Evolutionary conservation across 1,284 basidiomycete species (phyloP).

Genomic region (Heterobasidion occidentale): DNA sequence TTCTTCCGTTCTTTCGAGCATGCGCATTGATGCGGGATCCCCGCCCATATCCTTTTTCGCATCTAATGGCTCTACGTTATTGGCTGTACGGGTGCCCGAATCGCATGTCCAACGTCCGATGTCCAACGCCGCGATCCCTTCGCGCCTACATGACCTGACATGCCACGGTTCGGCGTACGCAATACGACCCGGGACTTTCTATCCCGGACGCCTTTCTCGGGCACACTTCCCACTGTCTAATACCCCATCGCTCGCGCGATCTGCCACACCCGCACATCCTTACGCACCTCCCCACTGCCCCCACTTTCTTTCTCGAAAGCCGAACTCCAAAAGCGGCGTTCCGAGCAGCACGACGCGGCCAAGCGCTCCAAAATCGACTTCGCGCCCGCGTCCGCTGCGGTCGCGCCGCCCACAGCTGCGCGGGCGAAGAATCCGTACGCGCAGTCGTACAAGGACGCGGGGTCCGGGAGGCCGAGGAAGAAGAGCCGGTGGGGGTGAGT

Average conservation of each 20-base stretch:
- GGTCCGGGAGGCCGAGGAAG: not conserved
- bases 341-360: constrained; percentile 42
- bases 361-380: constrained; percentile 58
- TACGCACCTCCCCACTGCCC: not conserved
- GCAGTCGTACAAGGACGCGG: not conserved
- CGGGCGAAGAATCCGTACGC: not conserved
- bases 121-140: too few relatives aligned
- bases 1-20: not conserved
- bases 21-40: not conserved
- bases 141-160: too few relatives aligned
- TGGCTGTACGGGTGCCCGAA: not conserved
- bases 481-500: not conserved
- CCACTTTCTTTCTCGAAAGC: constrained; percentile 16
- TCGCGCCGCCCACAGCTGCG: not conserved
- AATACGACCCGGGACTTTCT: too few relatives aligned
- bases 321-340: constrained; percentile 45
- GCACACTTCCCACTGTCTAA: not conserved
- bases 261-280: not conserved
- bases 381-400: constrained; percentile 18
- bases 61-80: not conserved
- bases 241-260: not conserved
- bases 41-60: too few relatives aligned
- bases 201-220: too few relatives aligned
- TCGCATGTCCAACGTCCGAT: too few relatives aligned
- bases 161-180: too few relatives aligned